phyloP scores from a whole-genome alignment of 495 filamentous ascomycete genomes.

The Podospora appendiculata region DNA sequence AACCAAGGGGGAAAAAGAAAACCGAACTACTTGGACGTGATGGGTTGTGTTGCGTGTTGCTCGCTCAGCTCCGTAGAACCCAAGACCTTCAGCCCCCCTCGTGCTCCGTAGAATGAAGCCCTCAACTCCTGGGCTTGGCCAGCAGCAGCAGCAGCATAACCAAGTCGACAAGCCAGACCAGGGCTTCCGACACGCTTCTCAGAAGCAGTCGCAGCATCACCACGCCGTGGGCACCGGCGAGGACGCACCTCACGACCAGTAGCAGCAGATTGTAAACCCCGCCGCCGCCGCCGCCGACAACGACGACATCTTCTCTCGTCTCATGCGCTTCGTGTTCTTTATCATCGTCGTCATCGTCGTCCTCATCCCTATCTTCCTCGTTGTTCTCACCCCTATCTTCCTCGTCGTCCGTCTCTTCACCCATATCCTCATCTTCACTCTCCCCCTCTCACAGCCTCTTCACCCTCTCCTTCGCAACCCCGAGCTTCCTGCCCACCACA shows the following conservation, averaged over 20 bases:
- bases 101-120: no score
- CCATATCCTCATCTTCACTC: background rate
- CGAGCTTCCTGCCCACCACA: slow-evolving; percentile 65
- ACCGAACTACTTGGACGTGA: no score
- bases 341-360: slow-evolving; percentile 1
- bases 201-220: slow-evolving; percentile 19
- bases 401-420: background rate
- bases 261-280: slow-evolving; percentile 11
- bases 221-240: slow-evolving; percentile 16
- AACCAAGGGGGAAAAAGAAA: no score
- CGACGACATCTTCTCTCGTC: slow-evolving; percentile 5
- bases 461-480: slow-evolving; percentile 74
- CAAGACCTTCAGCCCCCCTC: no score
- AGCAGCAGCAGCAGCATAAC: slow-evolving; percentile 17
- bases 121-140: background rate
- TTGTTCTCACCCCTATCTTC: background rate
- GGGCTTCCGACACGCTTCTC: slow-evolving; percentile 12
- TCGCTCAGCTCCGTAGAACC: no score
- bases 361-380: slow-evolving; percentile 1
- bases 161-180: slow-evolving; percentile 22
- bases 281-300: background rate
- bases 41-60: no score
- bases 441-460: slow-evolving; percentile 48
- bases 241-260: slow-evolving; percentile 15
- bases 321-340: background rate